phyloP scores from a whole-genome alignment of 2,329 filamentous ascomycete species.

The Thyridium curvatum region DNA sequence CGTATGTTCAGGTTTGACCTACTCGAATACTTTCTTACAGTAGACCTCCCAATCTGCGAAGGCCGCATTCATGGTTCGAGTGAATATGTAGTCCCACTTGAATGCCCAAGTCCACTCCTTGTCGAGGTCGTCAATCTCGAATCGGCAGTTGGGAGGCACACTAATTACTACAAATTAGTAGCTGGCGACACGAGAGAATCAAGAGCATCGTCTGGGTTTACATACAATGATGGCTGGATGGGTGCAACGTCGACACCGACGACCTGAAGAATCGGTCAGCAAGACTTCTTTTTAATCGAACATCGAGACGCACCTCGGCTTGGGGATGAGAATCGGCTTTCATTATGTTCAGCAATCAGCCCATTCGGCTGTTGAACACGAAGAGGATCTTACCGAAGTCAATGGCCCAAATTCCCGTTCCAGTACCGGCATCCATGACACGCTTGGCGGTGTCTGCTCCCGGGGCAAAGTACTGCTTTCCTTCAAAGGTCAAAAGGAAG shows the following conservation, averaged over 20 bases:
- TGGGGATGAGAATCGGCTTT: too few species aligned
- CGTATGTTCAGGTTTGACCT: too few species aligned
- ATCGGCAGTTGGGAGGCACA: slow-evolving; percentile 46
- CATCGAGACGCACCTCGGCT: too few species aligned
- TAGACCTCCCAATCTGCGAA: slow-evolving; percentile 10
- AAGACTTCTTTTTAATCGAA: too few species aligned
- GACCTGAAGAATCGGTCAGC: slow-evolving; percentile 16
- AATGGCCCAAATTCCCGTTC: slow-evolving; percentile 18
- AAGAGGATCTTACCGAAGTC: slow-evolving; percentile 8
- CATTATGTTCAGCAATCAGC: too few species aligned
- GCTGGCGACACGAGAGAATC: too few species aligned
- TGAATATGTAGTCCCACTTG: slow-evolving; percentile 45
- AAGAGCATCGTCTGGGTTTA: too few species aligned
- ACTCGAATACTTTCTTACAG: slow-evolving; percentile 8
- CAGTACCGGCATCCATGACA: slow-evolving; percentile 20
- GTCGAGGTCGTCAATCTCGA: slow-evolving; percentile 49
- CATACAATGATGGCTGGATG: slow-evolving; percentile 31
- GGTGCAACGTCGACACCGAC: slow-evolving; percentile 41
- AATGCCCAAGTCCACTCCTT: slow-evolving; percentile 41
- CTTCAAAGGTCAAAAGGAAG: slow-evolving; percentile 10
- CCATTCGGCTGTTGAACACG: too few species aligned
- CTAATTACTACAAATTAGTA: too few species aligned
- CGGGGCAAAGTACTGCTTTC: slow-evolving; percentile 9
- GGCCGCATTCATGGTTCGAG: slow-evolving; percentile 12
- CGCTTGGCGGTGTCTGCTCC: slow-evolving; percentile 9